Base-by-base conservation (phyloP, 495 filamentous ascomycete genomes). In the Neurospora sp. region DNA sequence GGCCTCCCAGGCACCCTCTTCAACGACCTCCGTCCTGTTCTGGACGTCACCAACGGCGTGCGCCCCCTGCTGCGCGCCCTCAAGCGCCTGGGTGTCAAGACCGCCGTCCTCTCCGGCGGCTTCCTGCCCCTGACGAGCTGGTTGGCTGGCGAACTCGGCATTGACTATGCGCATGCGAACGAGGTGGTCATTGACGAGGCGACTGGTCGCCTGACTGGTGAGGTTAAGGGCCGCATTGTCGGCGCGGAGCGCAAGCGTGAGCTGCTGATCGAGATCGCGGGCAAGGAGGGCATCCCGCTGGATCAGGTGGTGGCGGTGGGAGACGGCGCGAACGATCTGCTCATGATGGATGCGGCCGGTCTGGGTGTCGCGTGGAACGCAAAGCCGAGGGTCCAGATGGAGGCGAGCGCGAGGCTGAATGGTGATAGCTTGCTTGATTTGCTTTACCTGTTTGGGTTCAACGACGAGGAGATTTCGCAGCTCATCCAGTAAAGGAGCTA, bases 331-430 rank as follows among this genome's bases (percentile, higher is more conserved):
- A 99, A 99, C 77, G 96, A 99, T 77, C 84, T 99, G 44, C 85
- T 91, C 53, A 99, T 99, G 96, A 92, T 99, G 83, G 86, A 88
- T 38, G 89, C 89, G 69, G 95, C 96, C 20, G 96, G 95, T 6
- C 81, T 98, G 72, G 96, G 96, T 6, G 90, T 98, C 45, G 96
- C 96, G 16, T 97, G 94, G 88, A 92, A 94, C 80, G 96, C 96
- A 35, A 99, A 99, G 85, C 91, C 91, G 70, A 89, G 88, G 75
- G 96, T 99, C 72, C 96, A 99, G 84, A 87, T 91, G 79, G 90
- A 92, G 77, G 95, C 96, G 2, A 89, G 90, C 7, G 91, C 92
- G 38, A 87, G 93, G 70, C 80, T 98, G 70, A 98, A 99, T 78
- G 89, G 92, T 41, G 86, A 89, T 73, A 94, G 84, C 76, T 81